A percentile compares a stretch with the other conserved stretches of the same genome.
Evolutionary conservation across 192 early-diverging fungal species (phyloP).

Genomic region (Geranomyces michiganensis): DNA sequence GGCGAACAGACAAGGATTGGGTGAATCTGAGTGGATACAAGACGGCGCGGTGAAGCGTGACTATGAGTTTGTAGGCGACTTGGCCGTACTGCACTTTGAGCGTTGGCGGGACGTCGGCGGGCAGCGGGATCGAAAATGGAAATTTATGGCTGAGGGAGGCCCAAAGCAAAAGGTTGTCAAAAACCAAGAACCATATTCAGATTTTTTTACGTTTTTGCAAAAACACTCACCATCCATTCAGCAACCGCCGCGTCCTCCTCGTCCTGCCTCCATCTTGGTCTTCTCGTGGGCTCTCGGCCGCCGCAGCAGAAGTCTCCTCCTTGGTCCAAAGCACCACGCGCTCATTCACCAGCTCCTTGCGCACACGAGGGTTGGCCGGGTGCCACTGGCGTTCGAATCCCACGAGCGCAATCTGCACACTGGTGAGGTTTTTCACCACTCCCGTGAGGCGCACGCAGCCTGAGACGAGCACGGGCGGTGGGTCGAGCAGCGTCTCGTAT

Average conservation of each 20-base stretch:
- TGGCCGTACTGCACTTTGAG: conserved; percentile 13
- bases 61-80: conserved; percentile 1
- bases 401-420: conserved; percentile 3
- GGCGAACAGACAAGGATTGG: conserved; percentile 1
- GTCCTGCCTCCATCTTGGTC: too few species aligned
- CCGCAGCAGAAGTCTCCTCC: neutral
- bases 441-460: neutral
- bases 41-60: conserved; percentile 6
- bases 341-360: conserved; percentile 20
- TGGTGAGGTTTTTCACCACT: neutral
- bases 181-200: neutral
- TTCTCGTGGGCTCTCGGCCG: too few species aligned
- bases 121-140: conserved; percentile 17
- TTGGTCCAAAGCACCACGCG: neutral
- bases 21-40: neutral
- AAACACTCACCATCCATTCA: conserved; percentile 13
- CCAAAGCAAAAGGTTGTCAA: neutral
- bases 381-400: conserved; percentile 7
- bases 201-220: neutral
- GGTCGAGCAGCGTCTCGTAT: conserved; percentile 7
- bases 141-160: conserved; percentile 10
- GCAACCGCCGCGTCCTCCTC: neutral
- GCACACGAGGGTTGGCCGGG: conserved; percentile 9
- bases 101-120: conserved; percentile 12
- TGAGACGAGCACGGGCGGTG: conserved; percentile 7